These are phyloP conservation scores for Cladosporium cucumerinum DNA, from an alignment of 2,329 filamentous ascomycete genomes.

Conservation along the genomic window DNA sequence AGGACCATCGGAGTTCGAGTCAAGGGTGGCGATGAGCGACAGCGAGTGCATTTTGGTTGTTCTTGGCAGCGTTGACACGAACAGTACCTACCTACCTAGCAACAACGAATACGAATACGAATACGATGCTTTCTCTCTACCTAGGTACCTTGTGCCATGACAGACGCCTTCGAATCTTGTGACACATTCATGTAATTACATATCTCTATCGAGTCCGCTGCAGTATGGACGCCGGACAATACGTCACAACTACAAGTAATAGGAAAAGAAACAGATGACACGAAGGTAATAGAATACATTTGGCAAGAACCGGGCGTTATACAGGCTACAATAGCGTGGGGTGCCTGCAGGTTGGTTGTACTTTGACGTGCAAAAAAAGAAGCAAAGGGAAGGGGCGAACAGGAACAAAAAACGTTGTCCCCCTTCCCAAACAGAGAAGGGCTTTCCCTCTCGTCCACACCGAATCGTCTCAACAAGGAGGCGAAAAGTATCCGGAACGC, in stretches of 20 bases:
- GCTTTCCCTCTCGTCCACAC: neutral
- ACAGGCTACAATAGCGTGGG: neutral
- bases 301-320: slow-evolving; percentile 7
- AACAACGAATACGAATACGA: neutral
- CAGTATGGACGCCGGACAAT: neutral
- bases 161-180: neutral
- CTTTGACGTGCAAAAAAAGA: neutral
- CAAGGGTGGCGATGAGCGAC: slow-evolving; percentile 30
- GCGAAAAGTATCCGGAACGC: neutral
- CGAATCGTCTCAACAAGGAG: neutral
- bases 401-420: neutral
- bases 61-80: neutral
- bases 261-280: neutral
- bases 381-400: neutral
- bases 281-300: slow-evolving; percentile 3
- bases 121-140: neutral
- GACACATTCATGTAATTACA: no score
- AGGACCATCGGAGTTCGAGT: slow-evolving; percentile 36
- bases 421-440: neutral
- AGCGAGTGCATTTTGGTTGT: neutral
- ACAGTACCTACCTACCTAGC: neutral
- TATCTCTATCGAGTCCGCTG: neutral
- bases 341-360: neutral
- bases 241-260: neutral
- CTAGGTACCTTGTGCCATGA: neutral